phyloP scores from a whole-genome alignment of 1,284 basidiomycete species.

The Puccinia hordei region DNA sequence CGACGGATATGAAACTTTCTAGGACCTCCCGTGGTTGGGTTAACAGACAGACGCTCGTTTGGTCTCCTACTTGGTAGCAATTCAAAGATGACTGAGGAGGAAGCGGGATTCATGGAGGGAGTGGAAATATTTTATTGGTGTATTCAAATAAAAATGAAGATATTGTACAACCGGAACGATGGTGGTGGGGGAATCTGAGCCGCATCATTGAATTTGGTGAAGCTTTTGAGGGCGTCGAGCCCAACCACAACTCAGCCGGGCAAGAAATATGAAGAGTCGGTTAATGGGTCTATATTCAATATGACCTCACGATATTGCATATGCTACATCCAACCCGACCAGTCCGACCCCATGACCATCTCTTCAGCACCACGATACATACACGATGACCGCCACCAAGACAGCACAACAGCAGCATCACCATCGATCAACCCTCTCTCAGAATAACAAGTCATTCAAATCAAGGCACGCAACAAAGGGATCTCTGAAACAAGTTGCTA shows the following conservation, averaged over 20 bases:
- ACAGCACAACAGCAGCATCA: slow-evolving; percentile 23
- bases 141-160: too few species aligned
- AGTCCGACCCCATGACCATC: too few species aligned
- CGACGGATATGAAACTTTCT: slow-evolving; percentile 40
- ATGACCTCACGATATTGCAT: neutral
- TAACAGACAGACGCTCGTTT: slow-evolving; percentile 15
- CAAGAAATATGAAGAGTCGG: too few species aligned
- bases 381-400: slow-evolving; percentile 5
- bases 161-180: too few species aligned
- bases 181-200: too few species aligned
- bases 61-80: neutral
- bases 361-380: neutral
- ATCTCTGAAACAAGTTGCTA: slow-evolving; percentile 34
- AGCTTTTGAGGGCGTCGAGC: neutral
- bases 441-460: slow-evolving; percentile 47
- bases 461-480: slow-evolving; percentile 32
- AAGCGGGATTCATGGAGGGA: neutral
- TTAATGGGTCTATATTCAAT: too few species aligned
- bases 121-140: too few species aligned
- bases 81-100: slow-evolving; percentile 9
- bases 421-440: slow-evolving; percentile 48
- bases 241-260: slow-evolving; percentile 30
- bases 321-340: neutral
- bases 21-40: slow-evolving; percentile 22
- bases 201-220: too few species aligned